phyloP scores from a whole-genome alignment of 345 rosid genomes.

The Aurinia saxatilis region DNA sequence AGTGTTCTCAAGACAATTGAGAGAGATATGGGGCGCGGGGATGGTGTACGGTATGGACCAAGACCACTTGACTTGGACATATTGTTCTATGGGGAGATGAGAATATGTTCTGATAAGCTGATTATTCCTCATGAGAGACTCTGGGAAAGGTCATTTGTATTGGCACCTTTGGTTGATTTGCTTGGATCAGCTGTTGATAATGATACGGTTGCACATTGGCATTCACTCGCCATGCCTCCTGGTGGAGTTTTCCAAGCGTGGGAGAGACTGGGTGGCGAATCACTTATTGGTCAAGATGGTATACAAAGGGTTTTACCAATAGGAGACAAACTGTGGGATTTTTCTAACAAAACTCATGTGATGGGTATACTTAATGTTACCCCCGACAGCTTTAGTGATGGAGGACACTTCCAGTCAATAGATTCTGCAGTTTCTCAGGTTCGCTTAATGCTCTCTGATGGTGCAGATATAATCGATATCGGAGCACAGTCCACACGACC shows the following conservation, averaged over 20 bases:
- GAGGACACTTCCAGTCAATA: slow-evolving; percentile 58
- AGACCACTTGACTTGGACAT: slow-evolving; percentile 90
- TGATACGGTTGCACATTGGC: slow-evolving; percentile 77
- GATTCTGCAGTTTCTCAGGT: slow-evolving; percentile 73
- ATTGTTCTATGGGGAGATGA: slow-evolving; percentile 71
- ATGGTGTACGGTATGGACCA: slow-evolving; percentile 76
- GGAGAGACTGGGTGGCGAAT: slow-evolving; percentile 78
- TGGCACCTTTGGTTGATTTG: slow-evolving; percentile 87
- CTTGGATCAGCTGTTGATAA: slow-evolving; percentile 57
- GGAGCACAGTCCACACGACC: slow-evolving; percentile 95
- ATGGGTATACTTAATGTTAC: slow-evolving; percentile 94
- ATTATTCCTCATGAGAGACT: slow-evolving; percentile 80
- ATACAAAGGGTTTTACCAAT: slow-evolving; percentile 78
- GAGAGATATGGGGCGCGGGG: slow-evolving; percentile 67
- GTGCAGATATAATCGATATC: slow-evolving; percentile 77
- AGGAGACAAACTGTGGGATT: slow-evolving; percentile 70
- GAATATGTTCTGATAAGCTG: slow-evolving; percentile 49
- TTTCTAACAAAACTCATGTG: slow-evolving; percentile 55
- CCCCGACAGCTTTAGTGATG: slow-evolving; percentile 95
- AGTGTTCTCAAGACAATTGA: slow-evolving; percentile 67
- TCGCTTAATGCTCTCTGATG: slow-evolving; percentile 57
- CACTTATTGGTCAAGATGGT: slow-evolving; percentile 63
- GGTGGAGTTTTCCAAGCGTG: slow-evolving; percentile 58
- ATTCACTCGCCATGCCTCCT: slow-evolving; percentile 47
- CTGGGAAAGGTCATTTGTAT: slow-evolving; percentile 87